These are phyloP conservation scores for Amanita rubescens DNA, from an alignment of 768 basidiomycete species.

Conservation along the genomic window DNA sequence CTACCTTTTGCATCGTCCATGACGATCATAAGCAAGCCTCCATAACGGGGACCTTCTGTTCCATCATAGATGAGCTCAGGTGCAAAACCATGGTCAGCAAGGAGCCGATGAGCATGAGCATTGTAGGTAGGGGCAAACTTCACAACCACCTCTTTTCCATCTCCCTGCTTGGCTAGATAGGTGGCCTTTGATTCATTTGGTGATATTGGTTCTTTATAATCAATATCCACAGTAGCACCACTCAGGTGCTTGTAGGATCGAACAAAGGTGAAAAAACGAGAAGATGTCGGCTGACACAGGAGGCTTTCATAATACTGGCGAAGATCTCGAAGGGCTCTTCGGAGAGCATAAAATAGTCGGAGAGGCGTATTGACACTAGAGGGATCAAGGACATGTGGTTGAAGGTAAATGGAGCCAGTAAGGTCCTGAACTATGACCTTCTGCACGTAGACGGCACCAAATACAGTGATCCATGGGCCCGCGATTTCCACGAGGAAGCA, in stretches of 20 bases:
- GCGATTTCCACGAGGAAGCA: constrained; percentile 16
- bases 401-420: constrained; percentile 12
- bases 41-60: constrained; percentile 1
- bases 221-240: background rate
- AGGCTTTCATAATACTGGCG: constrained; percentile 5
- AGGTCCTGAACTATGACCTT: constrained; percentile 12
- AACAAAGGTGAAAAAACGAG: constrained; percentile 2
- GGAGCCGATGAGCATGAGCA: constrained; percentile 8
- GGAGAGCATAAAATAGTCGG: constrained; percentile 7
- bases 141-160: constrained; percentile 7
- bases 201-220: constrained; percentile 2
- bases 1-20: constrained; percentile 12
- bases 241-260: background rate
- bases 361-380: constrained; percentile 2
- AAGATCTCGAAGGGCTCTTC: constrained; percentile 6
- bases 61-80: constrained; percentile 9
- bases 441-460: constrained; percentile 12
- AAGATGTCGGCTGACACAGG: background rate
- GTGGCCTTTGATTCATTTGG: background rate
- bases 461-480: constrained; percentile 13
- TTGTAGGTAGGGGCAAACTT: constrained; percentile 11
- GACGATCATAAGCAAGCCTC: constrained; percentile 9
- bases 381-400: background rate
- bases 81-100: constrained; percentile 8
- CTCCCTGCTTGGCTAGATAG: constrained; percentile 1